Conservation (phyloP, 805 yeast genomes). For the Nakazawaea populi region DNA sequence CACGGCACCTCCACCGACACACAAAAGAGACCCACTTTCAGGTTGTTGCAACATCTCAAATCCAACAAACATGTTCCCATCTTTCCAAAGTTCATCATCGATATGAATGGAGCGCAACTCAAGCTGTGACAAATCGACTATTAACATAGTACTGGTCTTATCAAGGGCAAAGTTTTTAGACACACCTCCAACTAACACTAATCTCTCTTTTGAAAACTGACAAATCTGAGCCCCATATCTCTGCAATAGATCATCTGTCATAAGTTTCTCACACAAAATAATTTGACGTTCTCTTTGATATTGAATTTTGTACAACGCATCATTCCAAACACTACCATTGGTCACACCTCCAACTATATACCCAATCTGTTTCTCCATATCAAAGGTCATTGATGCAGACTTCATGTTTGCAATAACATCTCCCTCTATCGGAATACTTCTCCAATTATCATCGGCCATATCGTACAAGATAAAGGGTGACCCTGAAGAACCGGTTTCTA, state of each 20-base stretch:
- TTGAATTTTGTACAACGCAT: conserved; percentile 29
- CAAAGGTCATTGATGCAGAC: conserved; percentile 32
- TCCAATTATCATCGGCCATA: conserved; percentile 6
- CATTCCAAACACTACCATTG: conserved; percentile 20
- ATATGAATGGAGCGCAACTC: conserved; percentile 22
- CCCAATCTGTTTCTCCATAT: conserved; percentile 25
- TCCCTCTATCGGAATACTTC: conserved; percentile 15
- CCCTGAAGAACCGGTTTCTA: conserved; percentile 5
- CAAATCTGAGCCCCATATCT: conserved; percentile 15
- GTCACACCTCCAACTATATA: conserved; percentile 43
- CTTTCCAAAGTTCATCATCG: conserved; percentile 30
- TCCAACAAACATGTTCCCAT: conserved; percentile 48
- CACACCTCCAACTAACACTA: conserved; percentile 56
- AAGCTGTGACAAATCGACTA: conserved; percentile 20
- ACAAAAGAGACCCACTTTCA: conserved; percentile 13
- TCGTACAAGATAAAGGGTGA: conserved; percentile 19
- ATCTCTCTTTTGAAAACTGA: conserved; percentile 24
- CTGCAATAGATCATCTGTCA: conserved; percentile 7
- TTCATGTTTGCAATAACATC: conserved; percentile 14
- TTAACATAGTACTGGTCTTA: conserved; percentile 30
- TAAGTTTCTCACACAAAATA: neutral
- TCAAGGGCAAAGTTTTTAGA: conserved; percentile 30
- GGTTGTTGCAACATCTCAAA: conserved; percentile 31
- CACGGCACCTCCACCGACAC: conserved; percentile 71
- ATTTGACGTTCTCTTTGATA: conserved; percentile 16